Conservation (phyloP, 495 filamentous ascomycete species). For the Aspergillus campestris region DNA sequence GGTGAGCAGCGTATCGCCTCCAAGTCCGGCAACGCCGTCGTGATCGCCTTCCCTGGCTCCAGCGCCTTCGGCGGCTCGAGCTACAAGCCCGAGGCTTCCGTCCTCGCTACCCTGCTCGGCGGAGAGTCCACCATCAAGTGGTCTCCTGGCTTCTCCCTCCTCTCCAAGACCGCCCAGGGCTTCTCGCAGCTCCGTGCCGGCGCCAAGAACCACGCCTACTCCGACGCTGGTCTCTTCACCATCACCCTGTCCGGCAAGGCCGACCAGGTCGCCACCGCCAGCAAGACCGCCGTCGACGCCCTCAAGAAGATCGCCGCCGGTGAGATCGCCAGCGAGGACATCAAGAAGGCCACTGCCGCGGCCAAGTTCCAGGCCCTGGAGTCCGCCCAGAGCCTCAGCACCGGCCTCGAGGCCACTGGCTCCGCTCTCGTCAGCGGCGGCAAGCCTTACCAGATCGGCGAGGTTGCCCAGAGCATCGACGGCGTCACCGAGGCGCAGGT, state of each 20-base stretch:
- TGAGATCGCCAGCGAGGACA: conserved; percentile 67
- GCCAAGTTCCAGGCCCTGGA: conserved; percentile 93
- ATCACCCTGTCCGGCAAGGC: conserved; percentile 71
- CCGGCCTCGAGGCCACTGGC: conserved; percentile 63
- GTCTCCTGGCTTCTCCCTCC: conserved; percentile 83
- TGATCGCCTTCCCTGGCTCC: conserved; percentile 88
- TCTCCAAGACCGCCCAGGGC: conserved; percentile 64
- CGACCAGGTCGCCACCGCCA: conserved; percentile 54
- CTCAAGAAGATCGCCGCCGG: conserved; percentile 73
- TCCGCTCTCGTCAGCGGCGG: conserved; percentile 68
- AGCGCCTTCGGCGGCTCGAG: conserved; percentile 58
- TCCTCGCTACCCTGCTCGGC: conserved; percentile 84
- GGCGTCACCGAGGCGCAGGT: conserved; percentile 75
- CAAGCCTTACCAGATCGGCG: conserved; percentile 80
- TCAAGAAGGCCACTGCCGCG: conserved; percentile 83
- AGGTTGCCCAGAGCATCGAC: conserved; percentile 70
- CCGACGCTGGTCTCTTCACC: conserved; percentile 83
- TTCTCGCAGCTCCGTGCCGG: conserved; percentile 56
- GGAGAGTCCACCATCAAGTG: conserved; percentile 91
- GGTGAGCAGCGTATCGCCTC: conserved; percentile 87
- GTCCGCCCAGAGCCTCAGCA: conserved; percentile 61
- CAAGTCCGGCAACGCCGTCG: conserved; percentile 62
- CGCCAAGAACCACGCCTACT: conserved; percentile 77
- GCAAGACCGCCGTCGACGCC: conserved; percentile 57
- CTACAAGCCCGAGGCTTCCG: conserved; percentile 83